Evolutionary conservation across 805 yeast species (phyloP).

Genomic region (Suhomyces faveliae): DNA sequence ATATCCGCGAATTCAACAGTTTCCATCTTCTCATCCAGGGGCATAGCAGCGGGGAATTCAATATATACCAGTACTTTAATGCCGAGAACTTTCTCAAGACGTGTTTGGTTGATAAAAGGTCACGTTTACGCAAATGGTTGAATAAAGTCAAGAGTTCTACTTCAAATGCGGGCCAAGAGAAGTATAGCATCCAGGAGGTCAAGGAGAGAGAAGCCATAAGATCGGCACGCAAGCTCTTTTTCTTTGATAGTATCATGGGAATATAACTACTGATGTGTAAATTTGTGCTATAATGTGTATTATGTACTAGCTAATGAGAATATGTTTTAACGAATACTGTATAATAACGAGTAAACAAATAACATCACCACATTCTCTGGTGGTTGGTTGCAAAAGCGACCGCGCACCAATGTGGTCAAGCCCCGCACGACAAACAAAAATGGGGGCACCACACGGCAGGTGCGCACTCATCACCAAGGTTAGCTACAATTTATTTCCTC

Average conservation of each 20-base stretch:
- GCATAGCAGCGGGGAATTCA: not conserved
- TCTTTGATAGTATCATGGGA: conserved; percentile 1
- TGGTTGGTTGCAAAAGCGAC: too few species aligned
- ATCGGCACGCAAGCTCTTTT: not conserved
- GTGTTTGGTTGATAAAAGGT: not conserved
- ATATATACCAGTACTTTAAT: conserved; percentile 14
- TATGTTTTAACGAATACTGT: too few species aligned
- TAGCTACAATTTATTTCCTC: too few species aligned
- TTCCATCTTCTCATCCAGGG: conserved; percentile 11
- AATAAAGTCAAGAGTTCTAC: not conserved
- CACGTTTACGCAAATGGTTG: not conserved
- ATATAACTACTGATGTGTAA: not conserved
- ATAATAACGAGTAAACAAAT: too few species aligned
- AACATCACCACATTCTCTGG: too few species aligned
- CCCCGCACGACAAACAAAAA: too few species aligned
- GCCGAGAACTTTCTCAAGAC: conserved; percentile 11
- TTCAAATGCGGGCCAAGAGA: conserved; percentile 2
- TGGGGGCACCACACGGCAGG: too few species aligned
- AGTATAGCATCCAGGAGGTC: not conserved
- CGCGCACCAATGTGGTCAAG: too few species aligned
- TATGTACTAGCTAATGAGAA: too few species aligned
- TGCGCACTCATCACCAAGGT: too few species aligned
- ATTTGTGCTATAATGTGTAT: too few species aligned
- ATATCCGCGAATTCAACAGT: conserved; percentile 2
- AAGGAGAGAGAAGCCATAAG: not conserved